Conservation (phyloP, 2,329 filamentous ascomycete species). For the Monosporascus sp. region DNA sequence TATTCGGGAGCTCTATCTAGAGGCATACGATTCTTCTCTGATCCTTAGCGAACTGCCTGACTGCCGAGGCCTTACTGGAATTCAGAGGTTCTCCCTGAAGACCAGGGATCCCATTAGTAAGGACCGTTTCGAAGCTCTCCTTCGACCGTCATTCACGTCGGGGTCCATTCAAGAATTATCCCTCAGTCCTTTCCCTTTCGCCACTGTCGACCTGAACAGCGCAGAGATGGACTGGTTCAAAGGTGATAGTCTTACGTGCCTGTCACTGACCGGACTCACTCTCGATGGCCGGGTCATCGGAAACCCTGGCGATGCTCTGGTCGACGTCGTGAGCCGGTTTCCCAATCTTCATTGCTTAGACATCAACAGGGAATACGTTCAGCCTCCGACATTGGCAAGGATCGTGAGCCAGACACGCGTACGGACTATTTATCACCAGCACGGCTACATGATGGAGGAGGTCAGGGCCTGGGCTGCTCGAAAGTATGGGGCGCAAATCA, state of each 20-base stretch:
- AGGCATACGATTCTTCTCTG: neutral
- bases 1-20: neutral
- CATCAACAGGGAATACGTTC: conserved; percentile 14
- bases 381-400: conserved; percentile 12
- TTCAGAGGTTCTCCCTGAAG: conserved; percentile 1
- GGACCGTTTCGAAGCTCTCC: conserved; percentile 1
- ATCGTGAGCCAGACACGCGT: conserved; percentile 15
- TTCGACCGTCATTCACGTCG: conserved; percentile 16
- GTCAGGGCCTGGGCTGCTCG: conserved; percentile 16
- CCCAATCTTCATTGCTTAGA: conserved; percentile 20
- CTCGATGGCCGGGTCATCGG: conserved; percentile 34
- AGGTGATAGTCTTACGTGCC: conserved; percentile 16
- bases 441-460: conserved; percentile 3
- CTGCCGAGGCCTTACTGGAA: neutral
- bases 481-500: conserved; percentile 10
- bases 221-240: conserved; percentile 14
- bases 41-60: too few species aligned
- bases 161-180: conserved; percentile 17
- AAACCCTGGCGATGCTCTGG: conserved; percentile 10
- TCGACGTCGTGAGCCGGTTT: conserved; percentile 15
- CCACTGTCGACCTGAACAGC: neutral
- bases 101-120: neutral
- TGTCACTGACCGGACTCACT: conserved; percentile 46
- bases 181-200: conserved; percentile 8
- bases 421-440: conserved; percentile 15